Base-by-base conservation (phyloP, 306 rosid species). In the Argentina anserina region DNA sequence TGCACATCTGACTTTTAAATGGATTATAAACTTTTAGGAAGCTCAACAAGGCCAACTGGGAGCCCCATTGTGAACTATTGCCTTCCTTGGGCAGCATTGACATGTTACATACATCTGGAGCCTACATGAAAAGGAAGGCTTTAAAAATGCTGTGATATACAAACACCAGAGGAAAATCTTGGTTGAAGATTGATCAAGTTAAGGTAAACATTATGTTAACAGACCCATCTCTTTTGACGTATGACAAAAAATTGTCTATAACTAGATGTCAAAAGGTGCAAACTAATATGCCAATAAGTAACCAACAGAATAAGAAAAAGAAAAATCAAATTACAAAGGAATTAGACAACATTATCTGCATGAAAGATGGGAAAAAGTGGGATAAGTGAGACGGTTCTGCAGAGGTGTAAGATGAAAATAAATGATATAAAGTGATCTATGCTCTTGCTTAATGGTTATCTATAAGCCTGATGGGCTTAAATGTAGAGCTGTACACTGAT, bases 21-120 rank as follows among this genome's bases (percentile, higher is more conserved):
- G 82, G 90, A 81, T 76, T 80, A 76, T 89, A 80, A 84, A 83
- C 86, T 83, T 86, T 87, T 78, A 87, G 70, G 79, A 87, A 69
- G 78, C 91, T 86, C 67, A 86, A 73, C 78, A 89, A 83, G 71
- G 89, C 82, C 56, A 84, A 74, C 12, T 85, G 77, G n/a, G 90
- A 79, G 81, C 84, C 85, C 71, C 88, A 80, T 70, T 76, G 80
- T 75, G 78, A 73, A 74, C 58, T 80, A 72, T 75, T 81, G 33
- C 42, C 79, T 55, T 84, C 92, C 79, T 83, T 77, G 50, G 89
- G 79, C 81, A 82, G 70, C 80, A 89, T 75, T 42, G 88, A 83
- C 86, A 86, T 77, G 78, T 89, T 81, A 66, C 74, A 90, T 73
- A 87, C 69, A 81, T 93, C 93, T 86, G 69, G 81, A 65, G 76